These are phyloP conservation scores for Yamadazyma songkhlaensis DNA, from an alignment of 1,139 yeast species.

Conservation along the genomic window DNA sequence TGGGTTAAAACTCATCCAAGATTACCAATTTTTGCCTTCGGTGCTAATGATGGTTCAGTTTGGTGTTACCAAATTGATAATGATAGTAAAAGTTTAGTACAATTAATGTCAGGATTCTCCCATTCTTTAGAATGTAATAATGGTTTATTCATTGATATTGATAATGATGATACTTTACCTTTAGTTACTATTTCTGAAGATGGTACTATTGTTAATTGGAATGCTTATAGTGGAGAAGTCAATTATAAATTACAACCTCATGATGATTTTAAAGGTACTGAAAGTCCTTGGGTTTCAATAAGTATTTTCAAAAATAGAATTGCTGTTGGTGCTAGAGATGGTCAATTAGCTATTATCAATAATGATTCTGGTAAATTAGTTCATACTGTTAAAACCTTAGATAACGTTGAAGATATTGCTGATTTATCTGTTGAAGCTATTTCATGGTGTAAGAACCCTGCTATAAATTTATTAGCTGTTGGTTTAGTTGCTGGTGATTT, in stretches of 20 bases:
- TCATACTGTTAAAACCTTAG: slow-evolving; percentile 62
- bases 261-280: slow-evolving; percentile 62
- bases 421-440: slow-evolving; percentile 86
- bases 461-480: slow-evolving; percentile 63
- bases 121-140: slow-evolving; percentile 78
- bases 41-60: slow-evolving; percentile 89
- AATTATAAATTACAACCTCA: slow-evolving; percentile 63
- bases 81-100: slow-evolving; percentile 51
- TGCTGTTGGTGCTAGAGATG: slow-evolving; percentile 85
- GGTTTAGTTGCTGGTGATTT: slow-evolving; percentile 91
- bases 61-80: slow-evolving; percentile 85
- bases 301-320: slow-evolving; percentile 46
- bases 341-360: slow-evolving; percentile 74
- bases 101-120: slow-evolving; percentile 75
- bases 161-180: slow-evolving; percentile 57
- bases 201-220: slow-evolving; percentile 85
- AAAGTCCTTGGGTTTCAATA: slow-evolving; percentile 86
- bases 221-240: slow-evolving; percentile 73
- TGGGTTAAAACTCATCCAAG: slow-evolving; percentile 83
- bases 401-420: slow-evolving; percentile 58
- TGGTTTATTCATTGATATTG: slow-evolving; percentile 69
- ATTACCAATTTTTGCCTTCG: slow-evolving; percentile 81
- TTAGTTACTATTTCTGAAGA: slow-evolving; percentile 85
- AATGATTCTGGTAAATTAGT: slow-evolving; percentile 70
- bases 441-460: slow-evolving; percentile 68